A percentile compares a stretch with the other conserved stretches of the same genome.
Conservation (phyloP, 2,329 filamentous ascomycete genomes). For the Teratosphaeria epicoccoides region DNA sequence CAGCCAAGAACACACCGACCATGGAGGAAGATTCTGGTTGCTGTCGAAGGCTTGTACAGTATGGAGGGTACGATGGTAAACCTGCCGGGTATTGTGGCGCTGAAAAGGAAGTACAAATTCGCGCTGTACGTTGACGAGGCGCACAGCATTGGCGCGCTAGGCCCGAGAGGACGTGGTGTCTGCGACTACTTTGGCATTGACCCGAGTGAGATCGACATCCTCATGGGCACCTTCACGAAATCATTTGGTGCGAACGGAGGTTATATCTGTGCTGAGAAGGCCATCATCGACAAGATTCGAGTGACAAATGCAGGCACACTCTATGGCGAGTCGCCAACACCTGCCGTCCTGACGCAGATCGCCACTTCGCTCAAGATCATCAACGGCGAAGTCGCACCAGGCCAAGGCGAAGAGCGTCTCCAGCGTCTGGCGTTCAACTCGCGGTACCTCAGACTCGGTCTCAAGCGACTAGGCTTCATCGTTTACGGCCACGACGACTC, state of each 20-base stretch:
- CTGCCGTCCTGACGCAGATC: conserved; percentile 85
- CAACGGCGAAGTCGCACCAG: conserved; percentile 72
- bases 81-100: conserved; percentile 72
- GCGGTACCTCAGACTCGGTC: conserved; percentile 87
- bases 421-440: conserved; percentile 98
- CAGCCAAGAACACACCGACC: conserved; percentile 96
- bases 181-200: conserved; percentile 96
- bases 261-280: conserved; percentile 81
- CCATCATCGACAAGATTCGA: conserved; percentile 84
- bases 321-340: conserved; percentile 77
- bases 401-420: conserved; percentile 89
- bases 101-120: conserved; percentile 97
- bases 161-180: conserved; percentile 78
- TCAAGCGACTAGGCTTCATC: conserved; percentile 94
- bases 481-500: conserved; percentile 97
- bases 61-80: conserved; percentile 99
- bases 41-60: conserved; percentile 93
- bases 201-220: conserved; percentile 76
- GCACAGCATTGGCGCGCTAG: conserved; percentile 87
- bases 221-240: conserved; percentile 98
- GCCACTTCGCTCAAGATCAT: conserved; percentile 78
- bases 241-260: conserved; percentile 97
- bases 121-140: conserved; percentile 92
- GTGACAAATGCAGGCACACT: conserved; percentile 76
- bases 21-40: conserved; percentile 98